These are phyloP conservation scores for Boletus eberwhitei DNA, from an alignment of 768 basidiomycete species.

Conservation along the genomic window DNA sequence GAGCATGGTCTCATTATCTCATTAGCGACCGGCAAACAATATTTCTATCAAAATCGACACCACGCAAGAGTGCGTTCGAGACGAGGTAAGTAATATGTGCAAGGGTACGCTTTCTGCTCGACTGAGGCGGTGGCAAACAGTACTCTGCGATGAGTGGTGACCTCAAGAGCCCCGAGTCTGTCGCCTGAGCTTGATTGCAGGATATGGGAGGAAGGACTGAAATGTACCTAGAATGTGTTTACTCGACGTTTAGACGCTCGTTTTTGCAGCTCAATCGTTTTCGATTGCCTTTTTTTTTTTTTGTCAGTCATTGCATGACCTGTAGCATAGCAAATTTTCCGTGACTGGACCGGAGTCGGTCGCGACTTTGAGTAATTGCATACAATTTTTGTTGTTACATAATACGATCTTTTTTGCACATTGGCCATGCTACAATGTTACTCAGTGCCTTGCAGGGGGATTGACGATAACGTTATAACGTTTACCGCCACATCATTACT, in stretches of 20 bases:
- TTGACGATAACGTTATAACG: too few relatives aligned
- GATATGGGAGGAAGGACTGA: background rate
- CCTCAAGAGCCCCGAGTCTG: conserved; percentile 18
- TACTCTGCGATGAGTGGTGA: conserved; percentile 21
- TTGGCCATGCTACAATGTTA: background rate
- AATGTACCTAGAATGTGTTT: background rate
- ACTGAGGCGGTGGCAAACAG: conserved; percentile 8
- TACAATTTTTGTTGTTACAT: background rate
- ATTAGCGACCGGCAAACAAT: conserved; percentile 38
- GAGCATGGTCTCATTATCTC: background rate
- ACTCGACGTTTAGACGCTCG: background rate
- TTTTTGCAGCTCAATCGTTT: conserved; percentile 4
- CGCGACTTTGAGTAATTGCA: conserved; percentile 6
- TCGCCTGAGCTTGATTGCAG: conserved; percentile 8
- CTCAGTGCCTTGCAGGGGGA: too few relatives aligned
- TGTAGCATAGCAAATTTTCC: conserved; percentile 16
- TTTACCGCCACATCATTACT: too few relatives aligned
- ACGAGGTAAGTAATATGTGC: conserved; percentile 28
- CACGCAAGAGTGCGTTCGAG: conserved; percentile 51
- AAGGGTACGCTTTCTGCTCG: background rate
- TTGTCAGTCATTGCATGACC: background rate
- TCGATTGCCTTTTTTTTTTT: background rate
- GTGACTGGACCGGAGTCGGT: conserved; percentile 19
- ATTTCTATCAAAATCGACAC: conserved; percentile 70
- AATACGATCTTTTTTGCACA: background rate